Evolutionary conservation across 345 rosid genomes (phyloP).

Genomic region (Eutrema heterophyllum): DNA sequence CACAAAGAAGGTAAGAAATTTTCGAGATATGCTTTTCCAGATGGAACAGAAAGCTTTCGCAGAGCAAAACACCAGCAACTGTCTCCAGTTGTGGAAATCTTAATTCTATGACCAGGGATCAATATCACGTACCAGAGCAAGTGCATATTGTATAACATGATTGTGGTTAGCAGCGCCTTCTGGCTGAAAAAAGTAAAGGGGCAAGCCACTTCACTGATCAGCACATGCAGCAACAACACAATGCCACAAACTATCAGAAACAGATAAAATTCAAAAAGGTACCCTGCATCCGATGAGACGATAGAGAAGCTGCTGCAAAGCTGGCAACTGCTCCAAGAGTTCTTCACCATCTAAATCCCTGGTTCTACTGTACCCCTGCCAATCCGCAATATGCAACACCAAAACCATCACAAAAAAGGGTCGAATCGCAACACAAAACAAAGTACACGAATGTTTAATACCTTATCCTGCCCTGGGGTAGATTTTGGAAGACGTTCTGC

Average conservation of each 20-base stretch:
- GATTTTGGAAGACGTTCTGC: slow-evolving; percentile 88
- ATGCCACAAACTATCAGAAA: slow-evolving; percentile 2
- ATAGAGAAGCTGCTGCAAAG: slow-evolving; percentile 79
- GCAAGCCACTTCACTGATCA: slow-evolving; percentile 6
- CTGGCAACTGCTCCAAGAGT: slow-evolving; percentile 83
- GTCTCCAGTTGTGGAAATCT: background rate
- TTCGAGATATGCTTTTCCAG: background rate
- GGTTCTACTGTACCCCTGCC: slow-evolving; percentile 87
- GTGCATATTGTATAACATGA: slow-evolving; percentile 89
- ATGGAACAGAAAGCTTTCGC: background rate
- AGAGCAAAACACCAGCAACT: background rate
- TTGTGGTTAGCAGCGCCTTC: slow-evolving; percentile 92
- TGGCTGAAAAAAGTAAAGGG: slow-evolving; percentile 52
- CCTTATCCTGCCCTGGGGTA: slow-evolving; percentile 84
- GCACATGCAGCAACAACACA: background rate
- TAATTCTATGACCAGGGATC: background rate
- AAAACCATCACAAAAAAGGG: slow-evolving; percentile 13
- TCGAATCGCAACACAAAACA: background rate
- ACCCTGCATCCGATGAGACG: slow-evolving; percentile 98
- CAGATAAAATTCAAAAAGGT: slow-evolving; percentile 3
- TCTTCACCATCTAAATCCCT: slow-evolving; percentile 83
- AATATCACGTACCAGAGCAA: slow-evolving; percentile 71
- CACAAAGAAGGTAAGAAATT: background rate
- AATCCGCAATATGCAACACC: slow-evolving; percentile 9
- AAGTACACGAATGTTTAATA: slow-evolving; percentile 18